Evolutionary conservation across 208 protist species (phyloP), one percentile per base, ranked within the genome.

Genomic region (Leishmania turanica): DNA sequence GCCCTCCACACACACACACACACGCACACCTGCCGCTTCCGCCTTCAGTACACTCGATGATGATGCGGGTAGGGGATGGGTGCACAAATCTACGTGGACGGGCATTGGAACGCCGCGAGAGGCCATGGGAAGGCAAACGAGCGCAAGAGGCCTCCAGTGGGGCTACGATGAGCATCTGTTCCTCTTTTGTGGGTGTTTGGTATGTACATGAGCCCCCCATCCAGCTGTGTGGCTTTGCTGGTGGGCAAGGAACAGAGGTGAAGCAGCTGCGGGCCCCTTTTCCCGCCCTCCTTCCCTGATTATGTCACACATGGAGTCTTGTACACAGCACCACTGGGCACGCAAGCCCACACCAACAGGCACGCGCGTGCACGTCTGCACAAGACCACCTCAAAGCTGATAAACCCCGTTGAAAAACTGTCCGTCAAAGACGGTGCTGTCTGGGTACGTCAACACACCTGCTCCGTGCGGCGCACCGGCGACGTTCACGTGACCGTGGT

Each of bases 361-460:
- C 31, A 77, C 45, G 31, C 27, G 21, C 51, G 51, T 54, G 21
- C 7, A 64, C 45, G 19, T 24, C 47, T 27, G 51, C 68, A 54
- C 24, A 21, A 60, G 34, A 42, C 69, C 31, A 73, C 45, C 40
- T 88, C 91, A 98, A 42, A 96, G 86, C 21, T 88, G 49, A 81
- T 98, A 98, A 45, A 91, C 79, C 42, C 96, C 96, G 27, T 96
- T 77, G 27, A 71, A 51, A 84, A 96, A 98, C 9, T 31, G 71
- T 8, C 96, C 96, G 40, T 91, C 82, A 81, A 97, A 98, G 19
- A 87, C 87, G 17, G 96, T 97, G 51, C 84, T 88, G 80, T 98
- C 94, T 19, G 92, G 87, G 83, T 97, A 98, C 6, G 81, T 87
- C 66, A 97, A 80, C 40, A 83, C 75, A 15, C 96, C 96, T 0